Evolutionary conservation across 2,329 filamentous ascomycete species (phyloP), one percentile per base, ranked within the genome.

Genomic region (Colletotrichum sp.): DNA sequence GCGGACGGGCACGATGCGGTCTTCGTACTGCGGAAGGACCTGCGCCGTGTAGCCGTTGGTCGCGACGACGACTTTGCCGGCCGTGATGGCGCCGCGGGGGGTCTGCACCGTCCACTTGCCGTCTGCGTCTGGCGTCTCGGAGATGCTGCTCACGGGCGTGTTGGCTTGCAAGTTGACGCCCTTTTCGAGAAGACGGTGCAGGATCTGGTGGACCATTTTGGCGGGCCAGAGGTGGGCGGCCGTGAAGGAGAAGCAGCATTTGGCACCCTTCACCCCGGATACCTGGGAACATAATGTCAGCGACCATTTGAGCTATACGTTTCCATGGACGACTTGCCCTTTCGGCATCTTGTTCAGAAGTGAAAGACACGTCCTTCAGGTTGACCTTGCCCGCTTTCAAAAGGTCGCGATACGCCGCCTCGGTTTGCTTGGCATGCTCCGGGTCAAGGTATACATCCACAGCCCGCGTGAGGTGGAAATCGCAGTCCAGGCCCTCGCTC

Each of bases 231-330:
- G 28, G 36, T 73, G 61, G 2, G 73, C 76, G 28, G 81, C 66
- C 16, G 77, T 80, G 62, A 87, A 84, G 77, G 79, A 77, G 86
- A 87, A 5, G 83, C 82, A 62, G 81, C 85, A 36, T 86, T 58
- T 34, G 88, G 84, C 72, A 88, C 86, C 9, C 84, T 84, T 2
- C 82, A 78, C 28, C 78, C 79, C 79, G 85, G 86, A 10, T 91
- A 81, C 10, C 78, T 82, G 78, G 90, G 90, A 52, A 52, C 64
- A 0, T 13, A n/a, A n/a, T 1, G 30, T 61, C 32, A 61, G 58
- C 28, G 18, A 32, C 0, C 10, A 1, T 21, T 5, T 1, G 79
- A 82, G 79, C 83, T 71, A 81, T 12, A 77, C 80, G 4, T 80
- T 82, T 64, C 82, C 82, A 3, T 38, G 0, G n/a, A 2, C 24